Conservation (phyloP, 352 stramenopile genomes). For the Phytophthora vignae region DNA sequence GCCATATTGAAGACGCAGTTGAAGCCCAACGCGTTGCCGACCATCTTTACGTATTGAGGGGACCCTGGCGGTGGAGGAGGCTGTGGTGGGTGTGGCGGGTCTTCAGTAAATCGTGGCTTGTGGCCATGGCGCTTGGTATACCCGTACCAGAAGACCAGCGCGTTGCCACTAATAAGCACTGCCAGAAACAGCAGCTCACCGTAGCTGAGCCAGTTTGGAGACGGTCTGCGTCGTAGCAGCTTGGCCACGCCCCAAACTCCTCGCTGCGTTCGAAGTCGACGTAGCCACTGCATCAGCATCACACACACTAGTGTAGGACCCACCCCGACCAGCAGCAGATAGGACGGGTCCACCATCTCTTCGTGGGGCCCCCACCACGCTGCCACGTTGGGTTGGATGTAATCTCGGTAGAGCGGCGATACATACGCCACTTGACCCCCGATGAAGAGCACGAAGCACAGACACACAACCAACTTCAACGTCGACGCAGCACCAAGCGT, state of each 20-base stretch:
- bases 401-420: slow-evolving; percentile 29
- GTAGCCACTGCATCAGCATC: slow-evolving; percentile 44
- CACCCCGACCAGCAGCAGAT: slow-evolving; percentile 55
- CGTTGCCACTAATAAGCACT: slow-evolving; percentile 36
- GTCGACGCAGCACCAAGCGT: neutral
- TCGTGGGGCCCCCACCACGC: slow-evolving; percentile 34
- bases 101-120: slow-evolving; percentile 13
- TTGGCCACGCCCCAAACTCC: slow-evolving; percentile 11
- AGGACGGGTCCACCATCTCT: slow-evolving; percentile 67
- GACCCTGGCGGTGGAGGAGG: neutral
- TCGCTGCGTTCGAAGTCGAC: slow-evolving; percentile 11
- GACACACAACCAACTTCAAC: slow-evolving; percentile 12
- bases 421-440: slow-evolving; percentile 32
- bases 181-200: slow-evolving; percentile 48
- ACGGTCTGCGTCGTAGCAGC: slow-evolving; percentile 23
- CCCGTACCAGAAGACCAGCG: slow-evolving; percentile 40
- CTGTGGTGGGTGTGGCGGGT: neutral
- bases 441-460: slow-evolving; percentile 28
- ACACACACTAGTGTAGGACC: slow-evolving; percentile 45
- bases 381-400: slow-evolving; percentile 20
- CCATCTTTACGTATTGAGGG: slow-evolving; percentile 20
- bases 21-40: slow-evolving; percentile 41
- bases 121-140: slow-evolving; percentile 15
- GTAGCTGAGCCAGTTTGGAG: slow-evolving; percentile 26
- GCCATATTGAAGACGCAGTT: slow-evolving; percentile 50